phyloP scores from a whole-genome alignment of 73 alveolate genomes.

The Urostyla sp. region DNA sequence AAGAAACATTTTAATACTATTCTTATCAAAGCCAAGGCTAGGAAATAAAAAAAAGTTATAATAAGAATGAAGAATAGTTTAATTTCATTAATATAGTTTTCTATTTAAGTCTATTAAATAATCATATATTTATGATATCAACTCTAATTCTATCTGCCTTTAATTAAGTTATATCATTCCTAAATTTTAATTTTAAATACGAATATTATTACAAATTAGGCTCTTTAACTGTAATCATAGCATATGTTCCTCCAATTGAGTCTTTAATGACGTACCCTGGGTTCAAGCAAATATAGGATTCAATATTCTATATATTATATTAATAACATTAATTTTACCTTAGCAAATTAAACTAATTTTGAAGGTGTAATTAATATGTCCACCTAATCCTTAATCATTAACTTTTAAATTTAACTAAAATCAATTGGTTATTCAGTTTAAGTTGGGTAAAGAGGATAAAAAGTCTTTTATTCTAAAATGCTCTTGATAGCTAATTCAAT shows the following conservation, averaged over 20 bases:
- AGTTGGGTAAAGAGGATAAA: constrained; percentile 71
- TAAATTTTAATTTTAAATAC: neutral
- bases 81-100: too few relatives aligned
- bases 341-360: constrained; percentile 41
- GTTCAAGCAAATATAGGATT: constrained; percentile 50
- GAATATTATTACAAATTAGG: constrained; percentile 1
- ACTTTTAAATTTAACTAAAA: constrained; percentile 13
- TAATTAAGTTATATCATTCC: neutral
- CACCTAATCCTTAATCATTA: constrained; percentile 13
- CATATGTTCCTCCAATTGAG: constrained; percentile 45
- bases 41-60: too few relatives aligned
- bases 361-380: constrained; percentile 62
- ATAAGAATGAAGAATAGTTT: too few relatives aligned
- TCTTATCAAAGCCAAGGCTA: too few relatives aligned
- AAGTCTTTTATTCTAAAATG: constrained; percentile 31
- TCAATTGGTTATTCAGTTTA: constrained; percentile 51
- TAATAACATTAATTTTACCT: neutral
- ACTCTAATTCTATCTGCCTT: constrained; percentile 51
- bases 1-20: too few relatives aligned
- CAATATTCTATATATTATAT: constrained; percentile 9
- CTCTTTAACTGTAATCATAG: constrained; percentile 40
- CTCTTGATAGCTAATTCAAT: constrained; percentile 24
- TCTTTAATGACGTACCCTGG: constrained; percentile 60
- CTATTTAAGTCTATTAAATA: neutral
- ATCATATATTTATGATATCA: constrained; percentile 38